Percentiles rank a stretch among this genome's conserved stretches.
Conservation (phyloP, 2,329 filamentous ascomycete species). For the Aurifilum marmelostoma region DNA sequence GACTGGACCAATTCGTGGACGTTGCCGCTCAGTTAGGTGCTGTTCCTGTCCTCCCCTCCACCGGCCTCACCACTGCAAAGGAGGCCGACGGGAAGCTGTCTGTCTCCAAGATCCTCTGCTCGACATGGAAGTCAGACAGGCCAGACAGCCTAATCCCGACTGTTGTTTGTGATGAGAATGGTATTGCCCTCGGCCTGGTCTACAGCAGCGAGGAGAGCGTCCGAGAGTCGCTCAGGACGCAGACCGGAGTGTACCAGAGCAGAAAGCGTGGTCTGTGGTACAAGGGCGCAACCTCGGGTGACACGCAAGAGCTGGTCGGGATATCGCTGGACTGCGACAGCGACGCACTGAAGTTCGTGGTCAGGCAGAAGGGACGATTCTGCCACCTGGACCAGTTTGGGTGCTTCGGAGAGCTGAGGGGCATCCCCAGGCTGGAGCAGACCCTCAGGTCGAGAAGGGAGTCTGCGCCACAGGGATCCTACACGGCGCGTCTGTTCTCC, state of each 20-base stretch:
- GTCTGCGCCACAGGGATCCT: conserved; percentile 85
- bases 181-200: conserved; percentile 82
- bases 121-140: conserved; percentile 79
- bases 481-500: conserved; percentile 90
- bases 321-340: conserved; percentile 91
- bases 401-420: conserved; percentile 85
- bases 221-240: conserved; percentile 78
- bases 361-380: conserved; percentile 89
- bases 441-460: conserved; percentile 81
- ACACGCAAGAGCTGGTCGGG: conserved; percentile 85
- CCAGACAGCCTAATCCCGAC: conserved; percentile 85
- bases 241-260: conserved; percentile 89
- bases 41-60: conserved; percentile 76
- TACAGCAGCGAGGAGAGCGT: conserved; percentile 95
- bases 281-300: conserved; percentile 92
- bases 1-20: conserved; percentile 50
- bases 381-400: conserved; percentile 91
- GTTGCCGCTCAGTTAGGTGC: conserved; percentile 55
- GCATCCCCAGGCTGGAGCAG: conserved; percentile 83
- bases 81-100: conserved; percentile 64
- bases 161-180: conserved; percentile 86
- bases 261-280: conserved; percentile 94
- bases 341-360: conserved; percentile 88
- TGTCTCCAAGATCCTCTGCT: conserved; percentile 71
- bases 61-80: conserved; percentile 69